Percentiles rank a stretch among this genome's conserved stretches.
Evolutionary conservation across 2,329 filamentous ascomycete genomes (phyloP).

Genomic region (Chaetothyriales sp.): DNA sequence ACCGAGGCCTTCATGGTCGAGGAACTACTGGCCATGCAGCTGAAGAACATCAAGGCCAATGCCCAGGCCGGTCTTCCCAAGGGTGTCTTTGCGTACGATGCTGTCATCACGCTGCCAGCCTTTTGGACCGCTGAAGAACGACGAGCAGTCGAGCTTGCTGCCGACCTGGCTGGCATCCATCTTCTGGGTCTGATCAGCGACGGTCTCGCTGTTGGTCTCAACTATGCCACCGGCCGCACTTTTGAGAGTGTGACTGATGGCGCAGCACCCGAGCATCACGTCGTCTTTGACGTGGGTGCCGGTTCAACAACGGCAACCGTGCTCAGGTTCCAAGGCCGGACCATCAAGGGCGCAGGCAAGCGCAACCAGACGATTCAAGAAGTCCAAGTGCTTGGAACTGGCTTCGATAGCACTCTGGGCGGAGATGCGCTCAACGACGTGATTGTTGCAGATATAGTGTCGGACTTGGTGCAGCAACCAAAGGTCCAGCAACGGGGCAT

Average conservation of each 20-base stretch:
- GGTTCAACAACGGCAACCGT: slow-evolving; percentile 85
- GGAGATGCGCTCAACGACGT: slow-evolving; percentile 79
- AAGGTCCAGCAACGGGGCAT: slow-evolving; percentile 36
- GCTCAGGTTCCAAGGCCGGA: slow-evolving; percentile 73
- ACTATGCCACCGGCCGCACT: slow-evolving; percentile 82
- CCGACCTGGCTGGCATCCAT: slow-evolving; percentile 73
- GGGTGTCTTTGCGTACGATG: slow-evolving; percentile 57
- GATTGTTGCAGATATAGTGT: slow-evolving; percentile 77
- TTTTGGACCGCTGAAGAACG: slow-evolving; percentile 88
- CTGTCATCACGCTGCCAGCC: slow-evolving; percentile 74
- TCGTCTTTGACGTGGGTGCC: slow-evolving; percentile 96
- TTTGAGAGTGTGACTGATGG: slow-evolving; percentile 76
- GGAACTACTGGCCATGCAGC: slow-evolving; percentile 88
- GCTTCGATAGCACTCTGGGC: slow-evolving; percentile 80
- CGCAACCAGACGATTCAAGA: slow-evolving; percentile 96
- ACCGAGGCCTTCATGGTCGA: slow-evolving; percentile 60
- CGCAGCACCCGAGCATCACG: slow-evolving; percentile 73
- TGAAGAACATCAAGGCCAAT: slow-evolving; percentile 80
- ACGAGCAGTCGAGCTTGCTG: slow-evolving; percentile 68
- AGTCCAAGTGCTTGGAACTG: slow-evolving; percentile 70
- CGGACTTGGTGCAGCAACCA: slow-evolving; percentile 57
- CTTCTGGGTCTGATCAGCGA: slow-evolving; percentile 76
- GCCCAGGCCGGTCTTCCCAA: slow-evolving; percentile 70
- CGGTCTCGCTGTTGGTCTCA: slow-evolving; percentile 78
- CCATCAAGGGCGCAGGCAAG: slow-evolving; percentile 79